Percentiles rank a stretch among this genome's conserved stretches.
Conservation (phyloP, 176 grass and related monocot genomes). For the Oryza meridionalis region DNA sequence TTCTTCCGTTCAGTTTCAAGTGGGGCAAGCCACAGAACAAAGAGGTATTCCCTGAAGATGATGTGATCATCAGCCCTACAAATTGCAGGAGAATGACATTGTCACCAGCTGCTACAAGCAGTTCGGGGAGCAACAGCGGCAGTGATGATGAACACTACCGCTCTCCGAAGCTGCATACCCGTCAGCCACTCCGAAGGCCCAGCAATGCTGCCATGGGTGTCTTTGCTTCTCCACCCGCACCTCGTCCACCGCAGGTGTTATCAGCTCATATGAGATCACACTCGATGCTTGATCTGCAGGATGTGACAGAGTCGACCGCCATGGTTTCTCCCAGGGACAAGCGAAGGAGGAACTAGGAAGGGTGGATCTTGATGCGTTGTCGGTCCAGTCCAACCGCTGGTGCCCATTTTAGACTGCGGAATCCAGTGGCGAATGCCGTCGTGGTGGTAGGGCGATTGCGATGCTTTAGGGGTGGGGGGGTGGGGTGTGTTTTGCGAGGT, state of each 20-base stretch:
- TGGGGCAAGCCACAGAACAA: slow-evolving; percentile 55
- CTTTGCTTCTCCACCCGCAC: slow-evolving; percentile 53
- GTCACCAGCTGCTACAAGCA: slow-evolving; percentile 54
- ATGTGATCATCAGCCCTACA: slow-evolving; percentile 47
- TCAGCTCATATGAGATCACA: slow-evolving; percentile 56
- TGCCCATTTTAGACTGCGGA: slow-evolving; percentile 59
- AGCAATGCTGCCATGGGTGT: slow-evolving; percentile 30
- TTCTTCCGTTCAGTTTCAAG: slow-evolving; percentile 74
- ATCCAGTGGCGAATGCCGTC: slow-evolving; percentile 36
- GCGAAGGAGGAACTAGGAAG: slow-evolving; percentile 61
- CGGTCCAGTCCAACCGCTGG: slow-evolving; percentile 34
- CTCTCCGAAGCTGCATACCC: slow-evolving; percentile 50
- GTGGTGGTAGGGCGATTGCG: not conserved
- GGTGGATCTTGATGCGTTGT: slow-evolving; percentile 4
- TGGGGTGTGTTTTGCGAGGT: slow-evolving; percentile 12
- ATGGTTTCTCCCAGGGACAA: slow-evolving; percentile 66
- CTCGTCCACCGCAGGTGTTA: slow-evolving; percentile 41
- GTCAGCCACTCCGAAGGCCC: slow-evolving; percentile 51
- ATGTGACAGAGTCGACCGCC: slow-evolving; percentile 52
- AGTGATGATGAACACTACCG: slow-evolving; percentile 56
- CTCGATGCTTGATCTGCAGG: slow-evolving; percentile 74
- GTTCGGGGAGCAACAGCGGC: slow-evolving; percentile 76
- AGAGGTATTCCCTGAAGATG: slow-evolving; percentile 49
- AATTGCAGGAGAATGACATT: slow-evolving; percentile 52
- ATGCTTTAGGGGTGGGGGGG: not conserved